These are phyloP conservation scores for Penicillium frequentans DNA, from an alignment of 2,329 filamentous ascomycete genomes.

Conservation along the genomic window DNA sequence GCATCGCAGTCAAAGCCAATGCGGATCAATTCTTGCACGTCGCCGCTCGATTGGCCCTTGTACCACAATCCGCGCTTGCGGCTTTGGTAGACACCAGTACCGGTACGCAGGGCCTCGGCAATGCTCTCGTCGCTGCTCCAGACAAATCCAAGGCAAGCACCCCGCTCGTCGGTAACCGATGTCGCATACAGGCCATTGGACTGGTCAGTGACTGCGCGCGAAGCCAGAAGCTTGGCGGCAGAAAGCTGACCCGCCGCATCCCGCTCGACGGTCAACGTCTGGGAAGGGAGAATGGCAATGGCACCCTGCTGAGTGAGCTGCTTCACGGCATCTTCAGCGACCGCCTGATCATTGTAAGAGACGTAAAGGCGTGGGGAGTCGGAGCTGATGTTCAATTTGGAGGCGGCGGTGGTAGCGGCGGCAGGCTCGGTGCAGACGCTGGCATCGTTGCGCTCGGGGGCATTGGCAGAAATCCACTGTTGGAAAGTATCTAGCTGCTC, in stretches of 20 bases:
- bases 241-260: constrained; percentile 62
- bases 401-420: constrained; percentile 40
- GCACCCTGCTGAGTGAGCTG: constrained; percentile 51
- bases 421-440: constrained; percentile 35
- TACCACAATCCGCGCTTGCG: constrained; percentile 94
- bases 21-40: constrained; percentile 84
- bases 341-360: constrained; percentile 35
- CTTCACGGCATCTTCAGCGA: constrained; percentile 49
- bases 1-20: constrained; percentile 90
- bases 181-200: constrained; percentile 83
- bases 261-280: constrained; percentile 66
- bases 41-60: constrained; percentile 92
- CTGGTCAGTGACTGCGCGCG: constrained; percentile 77
- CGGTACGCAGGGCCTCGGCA: constrained; percentile 77
- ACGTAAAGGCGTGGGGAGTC: constrained; percentile 44
- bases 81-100: constrained; percentile 89
- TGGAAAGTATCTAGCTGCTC: constrained; percentile 41
- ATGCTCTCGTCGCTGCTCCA: constrained; percentile 94
- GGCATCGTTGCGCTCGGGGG: constrained; percentile 35
- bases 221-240: constrained; percentile 69
- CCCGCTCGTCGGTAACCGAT: constrained; percentile 84
- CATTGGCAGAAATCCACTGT: constrained; percentile 38
- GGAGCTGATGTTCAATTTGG: constrained; percentile 38
- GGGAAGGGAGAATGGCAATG: constrained; percentile 74
- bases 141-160: constrained; percentile 80